These are phyloP conservation scores for Herpetospermum pedunculosum DNA, from an alignment of 306 rosid genomes.

Conservation along the genomic window DNA sequence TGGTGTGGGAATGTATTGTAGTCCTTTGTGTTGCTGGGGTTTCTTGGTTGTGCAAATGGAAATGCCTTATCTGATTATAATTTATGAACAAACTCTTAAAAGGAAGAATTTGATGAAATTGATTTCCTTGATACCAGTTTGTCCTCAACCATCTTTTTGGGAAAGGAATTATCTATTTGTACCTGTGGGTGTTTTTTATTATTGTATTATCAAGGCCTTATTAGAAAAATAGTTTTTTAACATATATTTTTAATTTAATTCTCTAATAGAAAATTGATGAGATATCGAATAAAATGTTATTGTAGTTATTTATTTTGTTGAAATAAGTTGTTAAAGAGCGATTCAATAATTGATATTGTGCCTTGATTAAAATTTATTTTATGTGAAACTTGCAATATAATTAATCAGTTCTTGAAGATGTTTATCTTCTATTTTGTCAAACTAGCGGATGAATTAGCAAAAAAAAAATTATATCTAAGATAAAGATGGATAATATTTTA, in stretches of 20 bases:
- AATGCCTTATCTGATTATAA: neutral
- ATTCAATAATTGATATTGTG: neutral
- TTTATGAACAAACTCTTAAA: neutral
- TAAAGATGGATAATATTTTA: too few species aligned
- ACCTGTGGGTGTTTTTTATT: neutral
- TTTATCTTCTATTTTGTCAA: too few species aligned
- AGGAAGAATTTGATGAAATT: neutral
- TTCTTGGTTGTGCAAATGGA: slow-evolving; percentile 33
- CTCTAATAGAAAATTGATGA: neutral
- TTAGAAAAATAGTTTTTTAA: neutral
- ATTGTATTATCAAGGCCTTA: neutral
- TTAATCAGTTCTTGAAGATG: too few species aligned
- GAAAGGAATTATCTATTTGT: neutral
- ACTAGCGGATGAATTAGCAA: too few species aligned
- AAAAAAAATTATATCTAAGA: too few species aligned
- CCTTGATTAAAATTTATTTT: neutral
- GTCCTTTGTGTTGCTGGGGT: slow-evolving; percentile 33
- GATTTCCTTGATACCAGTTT: neutral
- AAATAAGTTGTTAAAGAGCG: neutral
- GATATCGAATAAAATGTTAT: too few species aligned
- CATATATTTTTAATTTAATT: neutral
- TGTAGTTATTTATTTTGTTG: too few species aligned
- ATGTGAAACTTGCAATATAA: neutral
- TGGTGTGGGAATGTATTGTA: slow-evolving; percentile 25
- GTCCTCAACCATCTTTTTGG: neutral